These are phyloP conservation scores for Ceratocystis alfenasii DNA, from an alignment of 2,329 filamentous ascomycete species.

Conservation along the genomic window DNA sequence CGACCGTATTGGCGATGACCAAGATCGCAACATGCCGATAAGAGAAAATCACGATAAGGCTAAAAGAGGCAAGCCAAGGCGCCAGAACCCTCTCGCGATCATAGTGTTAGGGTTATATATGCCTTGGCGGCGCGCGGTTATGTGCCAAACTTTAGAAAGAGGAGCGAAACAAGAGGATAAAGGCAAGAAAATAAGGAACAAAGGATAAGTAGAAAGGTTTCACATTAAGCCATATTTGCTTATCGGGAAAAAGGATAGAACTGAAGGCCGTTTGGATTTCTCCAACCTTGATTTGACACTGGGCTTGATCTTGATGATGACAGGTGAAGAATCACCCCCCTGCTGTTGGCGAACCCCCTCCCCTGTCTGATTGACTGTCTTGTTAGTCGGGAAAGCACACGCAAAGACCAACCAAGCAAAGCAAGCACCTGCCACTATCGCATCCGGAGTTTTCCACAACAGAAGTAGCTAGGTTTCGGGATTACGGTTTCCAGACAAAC, in stretches of 20 bases:
- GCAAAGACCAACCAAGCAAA: neutral
- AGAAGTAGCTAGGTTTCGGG: too few relatives aligned
- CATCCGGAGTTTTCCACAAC: neutral
- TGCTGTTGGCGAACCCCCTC: neutral
- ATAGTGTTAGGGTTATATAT: neutral
- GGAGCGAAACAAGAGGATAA: neutral
- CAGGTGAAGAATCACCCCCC: neutral
- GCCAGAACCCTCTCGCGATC: neutral
- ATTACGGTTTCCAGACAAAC: too few relatives aligned
- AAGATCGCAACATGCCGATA: constrained; percentile 2
- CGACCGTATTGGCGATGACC: neutral
- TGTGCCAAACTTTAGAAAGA: neutral
- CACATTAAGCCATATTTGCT: neutral
- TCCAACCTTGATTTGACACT: neutral
- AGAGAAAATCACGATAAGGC: constrained; percentile 13
- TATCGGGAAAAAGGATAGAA: constrained; percentile 6
- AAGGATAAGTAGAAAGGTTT: neutral
- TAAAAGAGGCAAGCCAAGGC: constrained; percentile 9
- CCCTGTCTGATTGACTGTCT: neutral
- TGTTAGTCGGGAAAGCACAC: neutral
- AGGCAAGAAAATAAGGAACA: neutral
- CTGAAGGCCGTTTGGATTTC: neutral
- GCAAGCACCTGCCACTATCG: neutral
- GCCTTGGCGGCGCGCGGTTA: neutral
- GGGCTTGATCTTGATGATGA: neutral